Evolutionary conservation across 1,139 yeast genomes (phyloP), one percentile per base, ranked within the genome.

Genomic region (Magnusiomyces suaveolens): DNA sequence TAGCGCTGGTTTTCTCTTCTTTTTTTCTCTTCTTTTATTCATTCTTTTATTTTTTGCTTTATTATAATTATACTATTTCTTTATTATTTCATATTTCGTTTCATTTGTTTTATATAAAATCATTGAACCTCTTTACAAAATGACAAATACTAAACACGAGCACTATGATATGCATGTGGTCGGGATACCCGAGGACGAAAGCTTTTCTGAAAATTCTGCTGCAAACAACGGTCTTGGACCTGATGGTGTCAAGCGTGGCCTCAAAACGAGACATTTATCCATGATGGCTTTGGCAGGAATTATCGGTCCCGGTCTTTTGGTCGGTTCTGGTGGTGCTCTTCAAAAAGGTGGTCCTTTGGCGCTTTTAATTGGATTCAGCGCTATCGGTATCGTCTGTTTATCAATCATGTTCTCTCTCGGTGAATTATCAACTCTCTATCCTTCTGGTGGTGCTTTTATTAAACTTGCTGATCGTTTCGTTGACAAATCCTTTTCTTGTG

Each of bases 271-370:
- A 54, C 82, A 79, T 62, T 66, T 78, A 56, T 68, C 74, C 4
- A 79, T 81, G 85, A 80, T 82, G 66, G 78, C 85, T 43, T 72
- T 82, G 55, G 86, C 84, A 1, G 87, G 87, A 10, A 78, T 80
- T 55, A 80, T 82, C 52, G 87, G 88, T 18, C 80, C 88, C 2
- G 92, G 92, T 55, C 69, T 84, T 52, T 76, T 81, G 58, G 71
- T 83, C 52, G 84, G 87, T 38, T 77, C 86, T 0, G 84, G 86
- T 2, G 76, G 75, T 53, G 77, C 86, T 2, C 69, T 83, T 52
- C 74, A 78, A 26, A 67, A 66, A 21, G 87, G 86, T 57, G 89
- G 89, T 20, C 88, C 89, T 2, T 77, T 80, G 4, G 77, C 84
- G 4, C 68, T 83, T 54, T 67, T 83, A 24, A 70, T 83, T 50